These are phyloP conservation scores for Solanum neorickii DNA, from an alignment of 257 asterid species.

Conservation along the genomic window DNA sequence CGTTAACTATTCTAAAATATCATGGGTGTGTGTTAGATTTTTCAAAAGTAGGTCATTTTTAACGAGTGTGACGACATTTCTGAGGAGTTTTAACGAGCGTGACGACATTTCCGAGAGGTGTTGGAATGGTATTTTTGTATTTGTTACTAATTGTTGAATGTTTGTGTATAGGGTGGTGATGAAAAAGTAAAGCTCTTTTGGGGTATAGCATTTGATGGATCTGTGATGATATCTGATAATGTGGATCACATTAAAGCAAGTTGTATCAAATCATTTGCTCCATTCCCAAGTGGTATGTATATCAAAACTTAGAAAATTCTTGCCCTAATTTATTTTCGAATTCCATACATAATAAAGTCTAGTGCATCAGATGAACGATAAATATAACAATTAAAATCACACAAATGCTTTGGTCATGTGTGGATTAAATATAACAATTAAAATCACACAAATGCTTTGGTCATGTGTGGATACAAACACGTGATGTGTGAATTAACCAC, in stretches of 20 bases:
- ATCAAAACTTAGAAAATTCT: neutral
- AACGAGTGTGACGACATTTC: neutral
- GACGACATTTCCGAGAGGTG: neutral
- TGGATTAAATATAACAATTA: neutral
- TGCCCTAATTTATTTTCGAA: neutral
- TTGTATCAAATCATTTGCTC: constrained; percentile 85
- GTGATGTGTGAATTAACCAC: neutral
- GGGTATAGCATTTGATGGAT: constrained; percentile 81
- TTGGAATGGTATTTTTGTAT: neutral
- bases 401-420: neutral
- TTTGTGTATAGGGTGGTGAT: constrained; percentile 52
- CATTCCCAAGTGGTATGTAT: constrained; percentile 70
- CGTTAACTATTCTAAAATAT: neutral
- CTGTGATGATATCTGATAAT: constrained; percentile 79
- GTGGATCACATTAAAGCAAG: constrained; percentile 52
- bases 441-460: neutral
- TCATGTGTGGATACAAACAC: neutral
- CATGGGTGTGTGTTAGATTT: neutral
- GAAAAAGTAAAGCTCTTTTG: constrained; percentile 53
- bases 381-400: neutral
- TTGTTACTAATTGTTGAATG: neutral
- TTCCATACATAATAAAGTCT: neutral
- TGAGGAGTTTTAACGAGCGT: neutral
- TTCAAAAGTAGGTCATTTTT: neutral
- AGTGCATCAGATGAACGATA: neutral